Base-by-base conservation (phyloP, 495 filamentous ascomycete species). In the Trichoderma reesei region DNA sequence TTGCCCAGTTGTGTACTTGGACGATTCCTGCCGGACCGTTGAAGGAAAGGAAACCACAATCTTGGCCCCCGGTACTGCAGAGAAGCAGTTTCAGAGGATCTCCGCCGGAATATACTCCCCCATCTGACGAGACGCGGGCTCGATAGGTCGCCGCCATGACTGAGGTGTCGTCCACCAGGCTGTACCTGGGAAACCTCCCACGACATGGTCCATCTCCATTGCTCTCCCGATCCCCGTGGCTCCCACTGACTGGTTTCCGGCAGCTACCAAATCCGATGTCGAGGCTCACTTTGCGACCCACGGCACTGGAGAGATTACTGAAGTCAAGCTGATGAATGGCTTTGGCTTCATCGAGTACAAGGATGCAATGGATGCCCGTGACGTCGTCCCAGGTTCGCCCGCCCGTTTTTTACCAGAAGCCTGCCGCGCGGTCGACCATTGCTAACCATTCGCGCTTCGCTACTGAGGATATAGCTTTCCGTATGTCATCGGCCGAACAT, bases 331-430 rank as follows among this genome's bases (percentile, higher is more conserved):
- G 67, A 98, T 98, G 95, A 96, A 95, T 74, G 94, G 94, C 67
- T 98, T 98, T 72, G 94, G 94, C 75, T 98, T 98, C 78, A 95
- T 98, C 72, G 95, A 98, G 75, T 98, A 98, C 76, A 93, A 97
- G 74, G 94, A 96, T 81, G 84, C 91, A 44, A 88, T 96, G 84
- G 94, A 98, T 81, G 95, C 94, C 65, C 88, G 92, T 68, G 94
- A 98, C 77, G 91, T 98, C 51, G 94, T 98, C 66, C 94, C 94
- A 73, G 91, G 94, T 98, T 83, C 77, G 86, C 73, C 33, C 60
- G 37, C 62, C 65, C 61, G 64, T 63, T 63, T 61, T 62, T 51
- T 65, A 68, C 68, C 48, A 67, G 63, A 41, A 51, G 7, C 41
- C n/a, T 31, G 41, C 41, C 3, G 31, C 16, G 1, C 26, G 14